phyloP scores from a whole-genome alignment of 257 asterid species.

The Perilla frutescens region DNA sequence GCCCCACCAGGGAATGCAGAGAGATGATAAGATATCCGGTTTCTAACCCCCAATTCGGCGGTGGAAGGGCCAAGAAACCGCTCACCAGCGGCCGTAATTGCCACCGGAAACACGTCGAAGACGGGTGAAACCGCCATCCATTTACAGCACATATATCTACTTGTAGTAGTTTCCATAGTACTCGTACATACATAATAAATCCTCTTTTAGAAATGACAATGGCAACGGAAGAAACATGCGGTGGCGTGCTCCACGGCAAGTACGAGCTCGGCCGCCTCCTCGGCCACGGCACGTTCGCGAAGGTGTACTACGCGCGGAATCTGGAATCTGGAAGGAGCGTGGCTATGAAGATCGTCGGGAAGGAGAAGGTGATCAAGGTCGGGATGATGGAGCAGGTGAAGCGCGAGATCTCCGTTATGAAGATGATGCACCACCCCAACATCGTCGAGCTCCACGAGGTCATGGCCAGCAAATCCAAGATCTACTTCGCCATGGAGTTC shows the following conservation, averaged over 20 bases:
- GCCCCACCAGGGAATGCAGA: constrained; percentile 80
- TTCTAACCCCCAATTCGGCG: constrained; percentile 52
- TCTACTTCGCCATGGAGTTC: constrained; percentile 71
- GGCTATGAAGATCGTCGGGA: constrained; percentile 73
- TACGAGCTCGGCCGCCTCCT: constrained; percentile 67
- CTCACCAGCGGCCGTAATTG: constrained; percentile 75
- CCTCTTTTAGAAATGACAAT: constrained; percentile 30
- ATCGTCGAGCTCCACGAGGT: constrained; percentile 78
- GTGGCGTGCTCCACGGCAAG: constrained; percentile 64
- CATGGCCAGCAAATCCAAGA: constrained; percentile 69
- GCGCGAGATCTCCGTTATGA: constrained; percentile 82
- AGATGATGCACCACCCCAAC: constrained; percentile 72
- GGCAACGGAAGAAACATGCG: constrained; percentile 64
- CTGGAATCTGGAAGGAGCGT: constrained; percentile 50
- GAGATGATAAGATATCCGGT: constrained; percentile 65
- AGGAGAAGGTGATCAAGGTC: constrained; percentile 69
- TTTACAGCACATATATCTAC: constrained; percentile 1
- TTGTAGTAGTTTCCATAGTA: background rate
- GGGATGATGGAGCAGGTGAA: constrained; percentile 84
- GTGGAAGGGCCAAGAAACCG: constrained; percentile 55
- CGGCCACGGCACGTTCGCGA: constrained; percentile 75
- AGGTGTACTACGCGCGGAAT: constrained; percentile 70
- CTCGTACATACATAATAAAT: background rate
- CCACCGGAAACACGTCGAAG: constrained; percentile 95
- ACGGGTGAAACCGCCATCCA: constrained; percentile 67